Evolutionary conservation across 768 basidiomycete species (phyloP).

Genomic region (Agrocybe praecox): DNA sequence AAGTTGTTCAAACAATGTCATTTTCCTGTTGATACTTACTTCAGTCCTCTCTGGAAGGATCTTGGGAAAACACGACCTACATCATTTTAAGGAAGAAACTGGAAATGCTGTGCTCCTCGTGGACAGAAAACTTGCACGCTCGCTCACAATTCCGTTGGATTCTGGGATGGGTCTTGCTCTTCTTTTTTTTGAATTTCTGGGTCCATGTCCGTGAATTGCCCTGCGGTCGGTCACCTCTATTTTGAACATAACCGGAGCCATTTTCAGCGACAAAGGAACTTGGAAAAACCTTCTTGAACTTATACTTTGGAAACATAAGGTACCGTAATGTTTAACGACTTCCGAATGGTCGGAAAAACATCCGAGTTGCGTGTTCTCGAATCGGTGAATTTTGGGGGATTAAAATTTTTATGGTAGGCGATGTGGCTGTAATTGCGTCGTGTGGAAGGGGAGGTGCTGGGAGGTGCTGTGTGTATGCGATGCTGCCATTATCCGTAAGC

Average conservation of each 20-base stretch:
- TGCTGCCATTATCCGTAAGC: not conserved
- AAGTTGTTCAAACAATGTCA: not conserved
- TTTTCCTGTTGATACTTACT: not conserved
- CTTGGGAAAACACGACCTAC: not conserved
- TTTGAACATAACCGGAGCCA: no score
- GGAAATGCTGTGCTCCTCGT: not conserved
- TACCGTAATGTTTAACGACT: not conserved
- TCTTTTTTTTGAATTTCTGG: no score
- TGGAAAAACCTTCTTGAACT: no score
- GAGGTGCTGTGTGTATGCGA: constrained; percentile 11
- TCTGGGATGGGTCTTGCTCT: no score
- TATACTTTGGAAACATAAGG: no score
- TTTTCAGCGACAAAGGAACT: no score
- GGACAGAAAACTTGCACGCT: no score
- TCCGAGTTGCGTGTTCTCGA: constrained; percentile 9
- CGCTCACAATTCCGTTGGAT: no score
- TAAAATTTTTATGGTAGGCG: constrained; percentile 15
- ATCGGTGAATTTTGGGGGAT: constrained; percentile 19
- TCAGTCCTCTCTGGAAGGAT: not conserved
- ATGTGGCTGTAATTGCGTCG: constrained; percentile 12
- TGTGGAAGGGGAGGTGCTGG: constrained; percentile 18
- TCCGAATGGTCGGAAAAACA: constrained; percentile 4
- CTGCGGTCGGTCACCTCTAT: no score
- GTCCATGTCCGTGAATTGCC: no score
- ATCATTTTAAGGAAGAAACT: not conserved